These are phyloP conservation scores for Megacollybia platyphylla DNA, from an alignment of 1,284 basidiomycete genomes.

Conservation along the genomic window DNA sequence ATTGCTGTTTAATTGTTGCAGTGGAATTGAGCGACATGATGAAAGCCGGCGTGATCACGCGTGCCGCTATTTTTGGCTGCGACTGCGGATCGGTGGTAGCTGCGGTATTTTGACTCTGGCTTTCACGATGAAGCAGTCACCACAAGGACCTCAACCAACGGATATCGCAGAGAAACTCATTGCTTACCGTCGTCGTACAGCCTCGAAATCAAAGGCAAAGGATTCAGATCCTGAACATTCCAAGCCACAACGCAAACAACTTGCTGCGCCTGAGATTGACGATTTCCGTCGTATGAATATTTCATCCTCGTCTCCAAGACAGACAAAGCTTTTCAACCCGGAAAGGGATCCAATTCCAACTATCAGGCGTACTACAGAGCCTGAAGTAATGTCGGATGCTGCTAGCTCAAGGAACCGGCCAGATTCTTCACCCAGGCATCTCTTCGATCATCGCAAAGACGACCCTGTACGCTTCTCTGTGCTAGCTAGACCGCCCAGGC, in stretches of 20 bases:
- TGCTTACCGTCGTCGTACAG: slow-evolving; percentile 51
- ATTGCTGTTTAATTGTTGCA: slow-evolving; percentile 56
- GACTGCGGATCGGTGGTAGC: too few species aligned
- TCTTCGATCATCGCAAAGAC: slow-evolving; percentile 78
- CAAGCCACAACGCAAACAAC: slow-evolving; percentile 17
- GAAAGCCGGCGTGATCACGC: not conserved
- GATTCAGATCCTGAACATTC: slow-evolving; percentile 16
- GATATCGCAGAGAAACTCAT: slow-evolving; percentile 58
- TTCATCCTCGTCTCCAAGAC: slow-evolving; percentile 33
- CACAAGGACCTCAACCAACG: slow-evolving; percentile 27
- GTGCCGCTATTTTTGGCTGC: too few species aligned
- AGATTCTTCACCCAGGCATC: slow-evolving; percentile 29
- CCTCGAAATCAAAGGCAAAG: slow-evolving; percentile 32
- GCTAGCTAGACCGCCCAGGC: slow-evolving; percentile 16
- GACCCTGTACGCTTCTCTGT: slow-evolving; percentile 73
- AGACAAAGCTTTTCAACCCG: slow-evolving; percentile 55
- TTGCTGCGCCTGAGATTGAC: slow-evolving; percentile 32
- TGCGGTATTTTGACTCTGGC: too few species aligned
- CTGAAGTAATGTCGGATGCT: slow-evolving; percentile 45
- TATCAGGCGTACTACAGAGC: slow-evolving; percentile 45
- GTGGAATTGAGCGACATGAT: slow-evolving; percentile 67
- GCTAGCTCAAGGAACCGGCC: slow-evolving; percentile 20
- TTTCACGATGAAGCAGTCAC: too few species aligned
- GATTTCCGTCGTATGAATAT: slow-evolving; percentile 62
- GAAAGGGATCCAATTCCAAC: slow-evolving; percentile 49